Evolutionary conservation across 331 rosid species (phyloP).

Genomic region (Acacia concinna): DNA sequence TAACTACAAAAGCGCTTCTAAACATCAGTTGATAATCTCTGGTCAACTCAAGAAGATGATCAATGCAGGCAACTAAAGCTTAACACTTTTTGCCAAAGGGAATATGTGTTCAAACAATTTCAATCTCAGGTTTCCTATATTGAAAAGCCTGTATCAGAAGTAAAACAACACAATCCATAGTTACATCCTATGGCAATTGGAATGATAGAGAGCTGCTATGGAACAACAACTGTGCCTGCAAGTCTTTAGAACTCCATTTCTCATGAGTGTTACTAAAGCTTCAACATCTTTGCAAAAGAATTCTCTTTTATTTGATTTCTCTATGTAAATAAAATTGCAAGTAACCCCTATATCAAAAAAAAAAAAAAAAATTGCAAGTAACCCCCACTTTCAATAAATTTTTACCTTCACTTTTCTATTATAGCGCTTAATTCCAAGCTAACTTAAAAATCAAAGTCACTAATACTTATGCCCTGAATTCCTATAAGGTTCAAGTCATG

Average conservation of each 20-base stretch:
- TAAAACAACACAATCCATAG: not conserved
- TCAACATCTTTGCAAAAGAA: not conserved
- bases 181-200: not conserved
- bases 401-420: not conserved
- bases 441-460: not conserved
- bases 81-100: not conserved
- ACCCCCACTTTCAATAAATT: not conserved
- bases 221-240: not conserved
- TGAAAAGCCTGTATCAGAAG: not conserved
- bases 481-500: not conserved
- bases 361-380: not conserved
- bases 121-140: not conserved
- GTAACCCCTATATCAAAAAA: too few relatives aligned
- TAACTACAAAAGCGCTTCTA: not conserved
- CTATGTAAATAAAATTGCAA: not conserved
- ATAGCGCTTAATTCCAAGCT: not conserved
- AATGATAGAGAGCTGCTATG: not conserved
- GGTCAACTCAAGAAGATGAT: not conserved
- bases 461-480: not conserved
- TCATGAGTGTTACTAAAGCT: not conserved
- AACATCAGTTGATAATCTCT: not conserved
- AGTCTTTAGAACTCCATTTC: not conserved
- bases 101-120: not conserved
- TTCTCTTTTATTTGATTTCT: not conserved
- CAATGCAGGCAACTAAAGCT: not conserved